Evolutionary conservation across 495 filamentous ascomycete species (phyloP), one percentile per base, ranked within the genome.

Genomic region (Acidomyces sp.): DNA sequence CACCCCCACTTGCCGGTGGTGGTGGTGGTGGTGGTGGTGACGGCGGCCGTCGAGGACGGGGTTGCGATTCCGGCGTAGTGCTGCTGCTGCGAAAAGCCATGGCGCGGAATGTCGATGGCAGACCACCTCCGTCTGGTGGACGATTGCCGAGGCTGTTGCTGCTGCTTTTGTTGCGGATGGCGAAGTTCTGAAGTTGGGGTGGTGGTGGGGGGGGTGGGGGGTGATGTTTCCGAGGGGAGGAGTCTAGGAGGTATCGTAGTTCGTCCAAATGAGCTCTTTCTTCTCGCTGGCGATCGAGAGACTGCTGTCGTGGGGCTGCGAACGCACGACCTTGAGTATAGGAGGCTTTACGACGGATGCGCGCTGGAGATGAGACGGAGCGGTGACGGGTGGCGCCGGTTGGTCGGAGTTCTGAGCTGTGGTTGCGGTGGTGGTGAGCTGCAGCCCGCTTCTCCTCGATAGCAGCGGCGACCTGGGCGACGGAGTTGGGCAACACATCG

Each of bases 401-500:
- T 37, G 7, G 19, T 36, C 19, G n/a, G 10, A 34, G 12, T 16
- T 37, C 39, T 31, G 33, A 12, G 22, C 28, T 34, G 4, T 40
- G 36, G 23, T 34, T 29, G 2, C 32, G 43, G 18, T 45, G 35
- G 15, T 44, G 49, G 28, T 45, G 39, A 13, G 10, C 18, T 10
- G 47, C 49, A 10, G 44, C 55, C 13, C 65, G 55, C 37, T 63
- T 68, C 37, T 66, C 64, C 41, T 70, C 66, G 37, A 75, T 69
- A n/a, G 71, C 64, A 4, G 64, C 62, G 16, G 71, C 64, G 6
- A 75, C 71, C 55, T 72, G 70, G 3, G 63, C 58, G 6, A 75
- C 57, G n/a, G 68, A 65, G 41, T 75, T 75, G 3, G 72, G 69
- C 19, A 71, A 63, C n/a, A 75, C 69, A 34, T 75, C 72, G 37